These are phyloP conservation scores for Globisporangium radiosum DNA, from an alignment of 352 stramenopile genomes.

Conservation along the genomic window DNA sequence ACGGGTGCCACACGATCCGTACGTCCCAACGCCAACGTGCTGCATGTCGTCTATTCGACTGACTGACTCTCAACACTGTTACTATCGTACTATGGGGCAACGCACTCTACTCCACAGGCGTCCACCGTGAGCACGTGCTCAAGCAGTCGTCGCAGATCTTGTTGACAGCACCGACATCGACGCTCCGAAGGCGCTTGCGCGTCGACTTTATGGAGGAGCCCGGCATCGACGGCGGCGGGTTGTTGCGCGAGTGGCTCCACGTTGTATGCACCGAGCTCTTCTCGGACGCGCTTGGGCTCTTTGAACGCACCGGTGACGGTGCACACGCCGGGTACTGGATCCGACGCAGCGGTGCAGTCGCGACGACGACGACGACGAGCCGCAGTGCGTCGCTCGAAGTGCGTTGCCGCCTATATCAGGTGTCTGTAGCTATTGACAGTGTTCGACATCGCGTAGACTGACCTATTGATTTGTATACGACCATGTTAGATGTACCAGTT, in stretches of 20 bases:
- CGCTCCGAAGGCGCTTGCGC: constrained; percentile 61
- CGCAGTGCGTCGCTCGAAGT: no score
- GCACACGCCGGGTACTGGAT: constrained; percentile 63
- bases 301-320: constrained; percentile 35
- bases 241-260: constrained; percentile 76
- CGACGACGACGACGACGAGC: no score
- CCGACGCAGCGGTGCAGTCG: constrained; percentile 4
- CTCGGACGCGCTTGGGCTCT: constrained; percentile 37
- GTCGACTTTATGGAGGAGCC: constrained; percentile 83
- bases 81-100: no score
- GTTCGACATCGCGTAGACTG: no score
- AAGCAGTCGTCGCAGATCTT: constrained; percentile 65
- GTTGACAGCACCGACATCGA: constrained; percentile 33
- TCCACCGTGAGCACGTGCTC: constrained; percentile 60
- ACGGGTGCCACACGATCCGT: constrained; percentile 66
- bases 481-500: constrained; percentile 17
- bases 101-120: constrained; percentile 18
- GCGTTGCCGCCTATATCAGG: no score
- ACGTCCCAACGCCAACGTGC: constrained; percentile 8
- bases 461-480: no score
- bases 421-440: no score
- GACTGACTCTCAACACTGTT: no score
- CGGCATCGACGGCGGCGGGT: constrained; percentile 69
- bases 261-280: constrained; percentile 69
- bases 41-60: no score